These are phyloP conservation scores for Mycocentrospora acerina DNA, from an alignment of 2,329 filamentous ascomycete genomes.

Conservation along the genomic window DNA sequence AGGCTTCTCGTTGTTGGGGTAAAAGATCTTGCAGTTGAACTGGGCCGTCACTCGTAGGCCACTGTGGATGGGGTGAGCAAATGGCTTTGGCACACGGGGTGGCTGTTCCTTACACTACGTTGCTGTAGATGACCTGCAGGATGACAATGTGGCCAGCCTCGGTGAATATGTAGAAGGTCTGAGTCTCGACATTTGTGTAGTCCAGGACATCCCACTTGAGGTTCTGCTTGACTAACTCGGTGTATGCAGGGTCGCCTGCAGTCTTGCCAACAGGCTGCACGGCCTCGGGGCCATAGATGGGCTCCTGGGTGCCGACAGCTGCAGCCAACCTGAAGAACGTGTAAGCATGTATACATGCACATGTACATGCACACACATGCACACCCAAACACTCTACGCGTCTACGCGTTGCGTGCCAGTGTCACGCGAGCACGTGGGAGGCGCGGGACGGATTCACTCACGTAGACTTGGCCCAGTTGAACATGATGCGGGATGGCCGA, in stretches of 20 bases:
- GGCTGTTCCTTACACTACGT: conserved; percentile 72
- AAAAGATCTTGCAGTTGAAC: conserved; percentile 93
- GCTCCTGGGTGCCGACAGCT: conserved; percentile 94
- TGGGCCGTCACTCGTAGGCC: conserved; percentile 88
- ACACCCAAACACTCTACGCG: conserved; percentile 1
- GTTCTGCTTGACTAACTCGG: conserved; percentile 74
- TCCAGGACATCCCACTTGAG: conserved; percentile 81
- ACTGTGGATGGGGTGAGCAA: conserved; percentile 51
- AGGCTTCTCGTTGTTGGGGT: conserved; percentile 68
- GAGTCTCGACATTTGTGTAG: conserved; percentile 88
- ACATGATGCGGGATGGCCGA: conserved; percentile 56
- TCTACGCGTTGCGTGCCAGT: conserved; percentile 10
- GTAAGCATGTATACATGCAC: conserved; percentile 21
- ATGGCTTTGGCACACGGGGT: too few species aligned
- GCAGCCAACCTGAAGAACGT: conserved; percentile 57
- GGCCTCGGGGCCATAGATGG: conserved; percentile 87
- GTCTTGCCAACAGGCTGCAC: conserved; percentile 85
- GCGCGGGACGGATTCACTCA: conserved; percentile 51
- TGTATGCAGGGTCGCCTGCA: conserved; percentile 74
- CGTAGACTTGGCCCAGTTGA: conserved; percentile 95
- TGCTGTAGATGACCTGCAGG: conserved; percentile 95
- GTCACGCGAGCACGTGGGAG: conserved; percentile 19
- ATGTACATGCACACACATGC: not conserved
- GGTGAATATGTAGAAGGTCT: conserved; percentile 87
- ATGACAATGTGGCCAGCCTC: conserved; percentile 76